Conservation (phyloP, 305 asterid species). For the Fraxinus floribunda region DNA sequence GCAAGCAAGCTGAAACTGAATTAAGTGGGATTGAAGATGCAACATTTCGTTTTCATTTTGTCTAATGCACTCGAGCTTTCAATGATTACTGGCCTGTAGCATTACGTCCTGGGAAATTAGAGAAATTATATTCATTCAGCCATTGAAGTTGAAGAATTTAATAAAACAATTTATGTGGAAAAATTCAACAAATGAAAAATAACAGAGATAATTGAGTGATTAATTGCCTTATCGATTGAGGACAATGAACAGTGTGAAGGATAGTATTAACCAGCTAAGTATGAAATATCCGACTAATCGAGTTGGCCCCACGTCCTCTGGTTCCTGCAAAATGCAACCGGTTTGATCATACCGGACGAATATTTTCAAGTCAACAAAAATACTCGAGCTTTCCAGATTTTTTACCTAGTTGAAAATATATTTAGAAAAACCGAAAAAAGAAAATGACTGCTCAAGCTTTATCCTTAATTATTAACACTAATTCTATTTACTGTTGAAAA, state of each 20-base stretch:
- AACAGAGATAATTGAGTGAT: not conserved
- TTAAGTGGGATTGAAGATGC: not conserved
- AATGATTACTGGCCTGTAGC: not conserved
- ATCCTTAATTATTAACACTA: not conserved
- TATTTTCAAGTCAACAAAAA: not conserved
- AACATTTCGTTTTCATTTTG: not conserved
- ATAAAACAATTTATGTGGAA: not conserved
- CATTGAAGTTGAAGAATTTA: not conserved
- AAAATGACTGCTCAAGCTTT: not conserved
- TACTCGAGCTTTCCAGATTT: not conserved
- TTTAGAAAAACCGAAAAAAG: not conserved
- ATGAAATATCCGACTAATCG: conserved; percentile 54
- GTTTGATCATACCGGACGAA: not conserved
- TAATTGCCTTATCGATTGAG: conserved; percentile 35
- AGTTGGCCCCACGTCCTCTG: conserved; percentile 74
- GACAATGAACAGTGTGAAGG: conserved; percentile 39
- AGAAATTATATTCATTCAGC: not conserved
- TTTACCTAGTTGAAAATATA: not conserved
- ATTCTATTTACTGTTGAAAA: too few relatives aligned
- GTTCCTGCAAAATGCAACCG: conserved; percentile 40
- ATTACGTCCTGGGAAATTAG: not conserved
- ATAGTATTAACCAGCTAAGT: conserved; percentile 47
- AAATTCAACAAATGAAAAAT: not conserved
- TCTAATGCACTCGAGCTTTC: not conserved
- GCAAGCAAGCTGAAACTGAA: not conserved